Conservation (phyloP, 768 basidiomycete species). For the Amanita pallidorosea region DNA sequence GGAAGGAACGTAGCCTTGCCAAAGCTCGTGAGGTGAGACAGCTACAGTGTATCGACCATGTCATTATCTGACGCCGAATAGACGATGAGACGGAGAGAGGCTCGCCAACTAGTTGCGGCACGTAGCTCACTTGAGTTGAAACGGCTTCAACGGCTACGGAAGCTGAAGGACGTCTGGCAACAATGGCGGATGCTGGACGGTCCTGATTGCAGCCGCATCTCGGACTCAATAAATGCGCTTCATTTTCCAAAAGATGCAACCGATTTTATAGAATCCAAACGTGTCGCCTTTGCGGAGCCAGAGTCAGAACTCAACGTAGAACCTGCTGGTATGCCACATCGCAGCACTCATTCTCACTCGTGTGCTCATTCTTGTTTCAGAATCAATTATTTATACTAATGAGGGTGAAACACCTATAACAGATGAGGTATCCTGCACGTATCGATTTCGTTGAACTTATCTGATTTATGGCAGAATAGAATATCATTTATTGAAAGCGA, state of each 20-base stretch:
- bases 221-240: background rate
- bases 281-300: background rate
- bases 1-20: slow-evolving; percentile 50
- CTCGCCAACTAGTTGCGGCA: slow-evolving; percentile 32
- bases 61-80: slow-evolving; percentile 13
- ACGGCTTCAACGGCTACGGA: slow-evolving; percentile 43
- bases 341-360: background rate
- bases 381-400: background rate
- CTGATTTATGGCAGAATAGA: background rate
- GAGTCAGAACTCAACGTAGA: background rate
- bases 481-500: background rate
- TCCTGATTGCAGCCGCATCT: background rate
- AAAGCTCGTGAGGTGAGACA: slow-evolving; percentile 59
- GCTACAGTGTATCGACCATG: background rate
- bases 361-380: background rate
- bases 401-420: background rate
- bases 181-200: slow-evolving; percentile 23
- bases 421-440: background rate
- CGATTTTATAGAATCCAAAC: background rate
- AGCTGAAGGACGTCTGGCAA: slow-evolving; percentile 27
- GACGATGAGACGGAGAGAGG: slow-evolving; percentile 45
- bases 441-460: background rate
- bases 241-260: background rate
- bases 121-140: slow-evolving; percentile 50
- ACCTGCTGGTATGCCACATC: background rate